Evolutionary conservation across 2,329 filamentous ascomycete species (phyloP).

Genomic region (Xylariaceae sp.): DNA sequence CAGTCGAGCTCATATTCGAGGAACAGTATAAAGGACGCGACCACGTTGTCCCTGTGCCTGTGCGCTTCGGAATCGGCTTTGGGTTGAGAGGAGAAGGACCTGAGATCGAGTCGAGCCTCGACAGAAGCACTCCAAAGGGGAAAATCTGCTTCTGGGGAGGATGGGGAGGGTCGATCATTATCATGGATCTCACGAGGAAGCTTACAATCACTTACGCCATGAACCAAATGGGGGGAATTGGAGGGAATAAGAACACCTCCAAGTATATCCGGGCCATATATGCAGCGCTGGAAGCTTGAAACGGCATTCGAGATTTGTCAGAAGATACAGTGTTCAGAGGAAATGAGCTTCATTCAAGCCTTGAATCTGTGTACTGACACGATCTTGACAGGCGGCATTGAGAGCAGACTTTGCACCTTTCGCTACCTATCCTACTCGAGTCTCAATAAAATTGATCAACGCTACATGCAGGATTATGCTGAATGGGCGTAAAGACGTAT

Average conservation of each 20-base stretch:
- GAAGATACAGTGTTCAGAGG: too few species aligned
- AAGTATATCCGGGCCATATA: neutral
- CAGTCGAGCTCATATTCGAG: neutral
- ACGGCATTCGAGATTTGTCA: too few species aligned
- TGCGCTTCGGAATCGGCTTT: neutral
- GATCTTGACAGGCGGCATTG: too few species aligned
- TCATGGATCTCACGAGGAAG: neutral
- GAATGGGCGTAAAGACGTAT: too few species aligned
- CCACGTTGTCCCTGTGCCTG: neutral
- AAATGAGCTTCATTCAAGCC: too few species aligned
- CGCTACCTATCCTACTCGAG: too few species aligned
- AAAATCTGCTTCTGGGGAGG: neutral
- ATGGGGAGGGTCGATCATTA: neutral
- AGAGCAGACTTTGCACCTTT: too few species aligned
- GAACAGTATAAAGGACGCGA: neutral
- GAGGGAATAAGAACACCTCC: neutral
- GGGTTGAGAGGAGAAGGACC: neutral
- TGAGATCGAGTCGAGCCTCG: neutral
- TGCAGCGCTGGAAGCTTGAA: neutral
- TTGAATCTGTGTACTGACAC: too few species aligned
- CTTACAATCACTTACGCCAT: conserved; percentile 1
- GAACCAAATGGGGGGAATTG: neutral
- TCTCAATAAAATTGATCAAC: too few species aligned
- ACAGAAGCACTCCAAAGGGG: neutral
- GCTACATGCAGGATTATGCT: too few species aligned